Percentiles rank a stretch among this genome's conserved stretches.
Evolutionary conservation across 441 rosid genomes (phyloP).

Genomic region (Breynia disticha): DNA sequence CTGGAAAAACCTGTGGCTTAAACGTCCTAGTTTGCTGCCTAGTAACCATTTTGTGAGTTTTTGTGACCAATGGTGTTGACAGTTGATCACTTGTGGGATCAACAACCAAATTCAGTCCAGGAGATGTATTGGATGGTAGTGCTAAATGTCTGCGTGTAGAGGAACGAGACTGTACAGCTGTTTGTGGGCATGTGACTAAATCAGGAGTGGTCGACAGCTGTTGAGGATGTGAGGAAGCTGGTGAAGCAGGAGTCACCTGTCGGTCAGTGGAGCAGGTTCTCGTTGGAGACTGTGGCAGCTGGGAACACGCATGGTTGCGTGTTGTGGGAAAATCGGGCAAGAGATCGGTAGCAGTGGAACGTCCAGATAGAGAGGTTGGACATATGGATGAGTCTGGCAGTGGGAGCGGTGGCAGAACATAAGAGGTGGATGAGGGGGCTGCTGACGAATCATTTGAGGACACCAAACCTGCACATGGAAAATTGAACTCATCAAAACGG

Average conservation of each 20-base stretch:
- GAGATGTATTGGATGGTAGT: neutral
- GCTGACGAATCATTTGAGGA: neutral
- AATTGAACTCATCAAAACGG: neutral
- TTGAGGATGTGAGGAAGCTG: neutral
- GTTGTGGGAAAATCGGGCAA: neutral
- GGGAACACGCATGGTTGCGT: no score
- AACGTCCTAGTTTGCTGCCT: no score
- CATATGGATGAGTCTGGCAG: no score
- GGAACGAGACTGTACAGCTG: no score
- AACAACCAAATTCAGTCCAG: neutral
- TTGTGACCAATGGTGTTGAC: no score
- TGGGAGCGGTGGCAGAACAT: neutral
- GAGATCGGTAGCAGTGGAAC: neutral
- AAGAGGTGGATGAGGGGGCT: neutral
- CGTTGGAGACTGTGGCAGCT: no score
- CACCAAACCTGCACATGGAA: neutral
- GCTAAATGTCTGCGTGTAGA: no score
- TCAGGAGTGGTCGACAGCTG: neutral
- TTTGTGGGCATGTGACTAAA: neutral
- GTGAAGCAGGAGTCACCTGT: neutral
- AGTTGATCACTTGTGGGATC: no score
- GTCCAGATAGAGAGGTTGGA: no score
- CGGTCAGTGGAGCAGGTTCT: no score
- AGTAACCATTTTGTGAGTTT: no score
- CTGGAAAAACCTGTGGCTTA: no score